Percentiles rank a stretch among this genome's conserved stretches.
phyloP scores from a whole-genome alignment of 2,329 filamentous ascomycete genomes.

The Iodosphaeria phyllophila region DNA sequence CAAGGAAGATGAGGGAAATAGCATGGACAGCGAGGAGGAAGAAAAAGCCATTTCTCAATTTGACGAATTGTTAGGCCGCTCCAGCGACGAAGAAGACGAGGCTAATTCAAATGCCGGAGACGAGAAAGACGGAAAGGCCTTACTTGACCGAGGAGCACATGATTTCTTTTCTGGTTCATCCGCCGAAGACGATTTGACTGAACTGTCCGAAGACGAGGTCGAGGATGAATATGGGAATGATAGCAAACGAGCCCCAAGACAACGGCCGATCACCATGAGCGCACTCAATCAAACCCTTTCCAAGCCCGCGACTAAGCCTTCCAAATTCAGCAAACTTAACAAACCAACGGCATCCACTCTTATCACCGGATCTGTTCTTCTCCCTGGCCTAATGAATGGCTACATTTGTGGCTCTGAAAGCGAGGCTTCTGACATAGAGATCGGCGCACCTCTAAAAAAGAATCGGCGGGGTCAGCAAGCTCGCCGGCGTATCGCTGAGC shows the following conservation, averaged over 20 bases:
- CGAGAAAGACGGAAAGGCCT: constrained; percentile 12
- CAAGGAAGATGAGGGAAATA: constrained; percentile 10
- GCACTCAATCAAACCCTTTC: constrained; percentile 15
- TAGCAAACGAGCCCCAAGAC: constrained; percentile 3
- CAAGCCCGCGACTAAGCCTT: constrained; percentile 6
- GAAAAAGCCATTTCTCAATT: constrained; percentile 23
- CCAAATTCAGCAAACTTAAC: too few species aligned
- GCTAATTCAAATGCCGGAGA: too few species aligned
- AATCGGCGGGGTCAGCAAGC: constrained; percentile 61
- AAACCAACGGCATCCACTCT: constrained; percentile 8
- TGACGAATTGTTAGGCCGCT: constrained; percentile 25
- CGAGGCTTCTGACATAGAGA: constrained; percentile 44
- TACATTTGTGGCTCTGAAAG: constrained; percentile 64
- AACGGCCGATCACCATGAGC: constrained; percentile 6
- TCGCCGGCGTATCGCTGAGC: constrained; percentile 63
- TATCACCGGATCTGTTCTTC: constrained; percentile 34
- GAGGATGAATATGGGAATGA: constrained; percentile 11
- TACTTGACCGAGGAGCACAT: constrained; percentile 6
- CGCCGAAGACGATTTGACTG: constrained; percentile 5
- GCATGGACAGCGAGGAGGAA: constrained; percentile 6
- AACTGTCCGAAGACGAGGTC: constrained; percentile 11
- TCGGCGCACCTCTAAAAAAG: constrained; percentile 39
- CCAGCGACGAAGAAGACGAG: constrained; percentile 18
- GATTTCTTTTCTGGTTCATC: constrained; percentile 4
- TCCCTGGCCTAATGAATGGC: constrained; percentile 61